Evolutionary conservation across 768 basidiomycete species (phyloP), one percentile per base, ranked within the genome.

Genomic region (Pluteus cervinus): DNA sequence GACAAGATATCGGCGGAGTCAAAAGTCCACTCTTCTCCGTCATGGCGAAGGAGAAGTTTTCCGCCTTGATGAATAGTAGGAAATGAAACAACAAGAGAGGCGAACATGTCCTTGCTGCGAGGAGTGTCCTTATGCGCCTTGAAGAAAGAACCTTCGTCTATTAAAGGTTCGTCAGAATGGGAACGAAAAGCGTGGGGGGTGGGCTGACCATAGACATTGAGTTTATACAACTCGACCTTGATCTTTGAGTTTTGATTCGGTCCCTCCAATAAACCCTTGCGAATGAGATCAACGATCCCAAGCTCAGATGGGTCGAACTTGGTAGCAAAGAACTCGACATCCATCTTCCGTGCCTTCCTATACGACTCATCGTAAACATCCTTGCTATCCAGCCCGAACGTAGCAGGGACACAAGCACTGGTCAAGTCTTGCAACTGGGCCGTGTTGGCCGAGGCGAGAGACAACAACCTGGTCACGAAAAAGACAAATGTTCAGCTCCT

Each of bases 51-150:
- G 3, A 57, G 35, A 11, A 73, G 58, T 11, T 53, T 50, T 4
- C 73, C 75, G 1, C 73, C 73, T 38, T 67, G 54, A 42, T 75
- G 66, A 0, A 45, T 14, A 1, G 66, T 66, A 11, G 73, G 75
- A 32, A 73, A 62, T 11, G 69, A 58, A 23, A 76, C 43, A 2
- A 76, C 65, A 8, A 79, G 61, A 2, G 75, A 75, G 1, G 68
- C 74, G 25, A 78, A 67, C 65, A 75, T 73, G 15, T 49, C 45
- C 6, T 56, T 53, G 7, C 53, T 47, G 6, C 65, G 62, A 5
- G 69, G 70, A 0, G 73, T 73, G 40, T 75, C 75, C 26, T 65
- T 28, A 64, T 58, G 61, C 61, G 8, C 56, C 71, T 31, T 59
- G 46, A 1, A 57, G 67, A 69, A 35, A 26, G 8, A 18, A 32